Evolutionary conservation across 176 grass and related monocot genomes (phyloP).

Genomic region (Oryza punctata): DNA sequence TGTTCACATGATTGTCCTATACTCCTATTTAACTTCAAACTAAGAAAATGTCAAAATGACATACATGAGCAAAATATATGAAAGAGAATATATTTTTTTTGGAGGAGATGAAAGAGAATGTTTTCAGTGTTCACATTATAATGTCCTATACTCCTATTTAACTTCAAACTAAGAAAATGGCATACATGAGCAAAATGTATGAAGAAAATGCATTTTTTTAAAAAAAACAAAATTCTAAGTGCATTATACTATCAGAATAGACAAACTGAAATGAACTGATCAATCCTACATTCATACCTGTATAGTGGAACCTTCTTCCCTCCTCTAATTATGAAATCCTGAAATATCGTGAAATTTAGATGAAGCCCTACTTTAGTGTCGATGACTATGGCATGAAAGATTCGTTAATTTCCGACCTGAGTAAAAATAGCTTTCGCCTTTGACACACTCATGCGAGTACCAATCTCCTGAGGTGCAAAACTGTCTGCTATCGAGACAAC

Average conservation of each 20-base stretch:
- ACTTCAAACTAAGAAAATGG: neutral
- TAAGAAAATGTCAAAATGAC: neutral
- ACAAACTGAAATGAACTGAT: neutral
- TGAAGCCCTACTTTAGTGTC: neutral
- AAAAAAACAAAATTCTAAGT: neutral
- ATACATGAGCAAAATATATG: neutral
- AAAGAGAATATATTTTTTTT: neutral
- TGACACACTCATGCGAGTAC: conserved; percentile 63
- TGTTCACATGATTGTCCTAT: neutral
- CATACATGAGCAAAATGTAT: neutral
- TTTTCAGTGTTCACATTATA: conserved; percentile 18
- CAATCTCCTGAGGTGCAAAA: conserved; percentile 80
- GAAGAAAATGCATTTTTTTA: neutral
- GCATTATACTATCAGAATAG: conserved; percentile 18
- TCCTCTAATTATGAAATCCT: conserved; percentile 97
- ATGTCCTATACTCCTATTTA: neutral
- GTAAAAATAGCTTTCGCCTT: conserved; percentile 92
- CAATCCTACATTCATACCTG: conserved; percentile 64
- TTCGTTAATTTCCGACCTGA: conserved; percentile 48
- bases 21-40: neutral
- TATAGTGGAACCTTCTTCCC: conserved; percentile 86
- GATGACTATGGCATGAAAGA: neutral
- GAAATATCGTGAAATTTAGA: conserved; percentile 42
- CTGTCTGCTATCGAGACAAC: conserved; percentile 98
- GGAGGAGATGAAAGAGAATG: neutral